Evolutionary conservation across 805 yeast genomes (phyloP), one percentile per base, ranked within the genome.

Genomic region (Kregervanrija pseudodelftensis): DNA sequence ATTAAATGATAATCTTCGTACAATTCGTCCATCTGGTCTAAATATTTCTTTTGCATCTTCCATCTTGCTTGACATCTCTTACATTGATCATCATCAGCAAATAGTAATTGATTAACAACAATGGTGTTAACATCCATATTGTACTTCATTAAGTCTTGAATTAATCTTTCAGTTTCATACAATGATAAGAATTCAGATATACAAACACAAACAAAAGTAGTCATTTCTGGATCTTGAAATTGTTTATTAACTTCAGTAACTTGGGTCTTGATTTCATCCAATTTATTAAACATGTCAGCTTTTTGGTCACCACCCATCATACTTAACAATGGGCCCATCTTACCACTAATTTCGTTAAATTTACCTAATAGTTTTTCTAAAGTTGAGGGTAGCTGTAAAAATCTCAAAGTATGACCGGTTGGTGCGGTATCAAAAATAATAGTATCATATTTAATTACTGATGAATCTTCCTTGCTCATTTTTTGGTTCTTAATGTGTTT

Each of bases 341-440:
- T 79, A 11, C 90, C 84, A 36, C 91, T 80, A 45, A 93, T 74
- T 56, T 88, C 95, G 57, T 89, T 82, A 63, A 93, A 82, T 61
- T 91, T 93, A 41, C 84, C 82, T 54, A 93, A 73, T 33, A 95
- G 75, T 63, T 87, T 88, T 56, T 89, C 95, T 49, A 93, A 70
- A 3, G 96, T 90, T 30, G 95, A 78, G 34, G 99, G 99, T 58
- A 93, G 78, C 66, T 90, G 96, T 63, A 93, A 73, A 65, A 93
- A 93, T 59, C 99, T 79, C 56, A 93, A 72, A 2, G 99, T 93
- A 67, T 93, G 99, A 33, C 99, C 99, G 0, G 99, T 93, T 56
- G 99, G 99, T 0, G 99, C 99, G n/a, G 99, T 93, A 65, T 93
- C 99, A 59, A 93, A 93, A 53, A 93, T 88, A 52, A 93, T 90